Conservation (phyloP, 352 stramenopile genomes). For the Phytophthora sp. region DNA sequence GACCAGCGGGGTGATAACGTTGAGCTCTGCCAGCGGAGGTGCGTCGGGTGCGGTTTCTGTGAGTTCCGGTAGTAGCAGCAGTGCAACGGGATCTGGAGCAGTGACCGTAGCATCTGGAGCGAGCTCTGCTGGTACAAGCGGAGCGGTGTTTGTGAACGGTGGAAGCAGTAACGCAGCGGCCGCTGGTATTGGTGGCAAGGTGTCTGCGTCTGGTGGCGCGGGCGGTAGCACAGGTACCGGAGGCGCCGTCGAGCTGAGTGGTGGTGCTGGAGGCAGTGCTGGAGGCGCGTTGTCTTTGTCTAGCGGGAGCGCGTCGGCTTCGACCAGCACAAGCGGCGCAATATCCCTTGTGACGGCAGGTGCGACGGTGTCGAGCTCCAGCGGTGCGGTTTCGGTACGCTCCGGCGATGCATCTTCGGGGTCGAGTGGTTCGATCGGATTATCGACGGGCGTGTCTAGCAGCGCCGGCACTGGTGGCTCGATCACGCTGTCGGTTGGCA, state of each 20-base stretch:
- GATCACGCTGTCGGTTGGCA: constrained; percentile 48
- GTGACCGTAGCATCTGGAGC: constrained; percentile 32
- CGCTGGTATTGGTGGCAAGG: constrained; percentile 14
- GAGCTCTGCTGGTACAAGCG: constrained; percentile 26
- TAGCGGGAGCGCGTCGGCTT: constrained; percentile 2
- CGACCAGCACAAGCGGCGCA: no score
- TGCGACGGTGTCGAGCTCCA: neutral
- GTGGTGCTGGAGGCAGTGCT: constrained; percentile 10
- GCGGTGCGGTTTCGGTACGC: constrained; percentile 21
- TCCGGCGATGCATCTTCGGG: constrained; percentile 15
- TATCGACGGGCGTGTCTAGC: constrained; percentile 50
- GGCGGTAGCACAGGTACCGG: neutral
- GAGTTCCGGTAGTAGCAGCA: constrained; percentile 25
- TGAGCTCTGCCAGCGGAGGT: constrained; percentile 21
- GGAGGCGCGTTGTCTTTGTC: constrained; percentile 22
- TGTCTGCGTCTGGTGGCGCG: constrained; percentile 8
- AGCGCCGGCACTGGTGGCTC: constrained; percentile 43
- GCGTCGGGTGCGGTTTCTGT: constrained; percentile 24
- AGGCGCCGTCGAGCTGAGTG: constrained; percentile 3
- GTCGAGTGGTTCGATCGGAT: constrained; percentile 13
- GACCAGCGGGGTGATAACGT: constrained; percentile 36
- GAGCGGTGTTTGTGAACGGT: constrained; percentile 36
- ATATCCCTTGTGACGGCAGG: no score
- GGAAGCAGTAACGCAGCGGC: constrained; percentile 23
- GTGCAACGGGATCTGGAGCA: constrained; percentile 6